Conservation (phyloP, 345 rosid species). For the Carallia brachiata region DNA sequence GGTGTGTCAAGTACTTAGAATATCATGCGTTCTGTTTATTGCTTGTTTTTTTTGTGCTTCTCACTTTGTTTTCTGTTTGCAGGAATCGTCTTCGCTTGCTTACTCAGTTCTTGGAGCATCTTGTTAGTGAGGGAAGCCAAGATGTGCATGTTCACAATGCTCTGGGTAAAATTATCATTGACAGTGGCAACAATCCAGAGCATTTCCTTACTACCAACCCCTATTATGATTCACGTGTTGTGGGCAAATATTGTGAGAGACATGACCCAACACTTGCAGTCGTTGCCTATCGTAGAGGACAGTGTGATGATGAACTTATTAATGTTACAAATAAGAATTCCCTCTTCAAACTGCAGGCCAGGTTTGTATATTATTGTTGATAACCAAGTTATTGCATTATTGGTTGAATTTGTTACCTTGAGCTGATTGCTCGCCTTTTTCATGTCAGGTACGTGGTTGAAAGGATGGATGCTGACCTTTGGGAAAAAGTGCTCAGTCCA, state of each 20-base stretch:
- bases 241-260: slow-evolving; percentile 96
- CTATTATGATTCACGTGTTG: slow-evolving; percentile 88
- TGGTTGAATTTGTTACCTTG: slow-evolving; percentile 3
- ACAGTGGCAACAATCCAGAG: slow-evolving; percentile 95
- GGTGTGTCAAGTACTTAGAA: slow-evolving; percentile 29
- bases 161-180: slow-evolving; percentile 94
- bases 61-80: slow-evolving; percentile 27
- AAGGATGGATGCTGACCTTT: slow-evolving; percentile 91
- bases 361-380: slow-evolving; percentile 42
- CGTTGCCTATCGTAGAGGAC: slow-evolving; percentile 92
- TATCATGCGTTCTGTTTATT: background rate
- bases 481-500: slow-evolving; percentile 89
- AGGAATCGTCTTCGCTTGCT: slow-evolving; percentile 97
- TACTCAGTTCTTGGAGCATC: slow-evolving; percentile 97
- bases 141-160: slow-evolving; percentile 98
- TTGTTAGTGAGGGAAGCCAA: slow-evolving; percentile 97
- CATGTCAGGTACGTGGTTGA: slow-evolving; percentile 84
- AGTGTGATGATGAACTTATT: slow-evolving; percentile 90
- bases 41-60: slow-evolving; percentile 7
- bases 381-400: background rate
- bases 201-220: slow-evolving; percentile 94
- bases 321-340: slow-evolving; percentile 93
- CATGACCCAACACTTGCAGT: slow-evolving; percentile 98
- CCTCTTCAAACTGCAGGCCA: slow-evolving; percentile 88
- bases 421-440: slow-evolving; percentile 23